These are phyloP conservation scores for Colletotrichum tamarilloi DNA, from an alignment of 2,329 filamentous ascomycete genomes.

Conservation along the genomic window DNA sequence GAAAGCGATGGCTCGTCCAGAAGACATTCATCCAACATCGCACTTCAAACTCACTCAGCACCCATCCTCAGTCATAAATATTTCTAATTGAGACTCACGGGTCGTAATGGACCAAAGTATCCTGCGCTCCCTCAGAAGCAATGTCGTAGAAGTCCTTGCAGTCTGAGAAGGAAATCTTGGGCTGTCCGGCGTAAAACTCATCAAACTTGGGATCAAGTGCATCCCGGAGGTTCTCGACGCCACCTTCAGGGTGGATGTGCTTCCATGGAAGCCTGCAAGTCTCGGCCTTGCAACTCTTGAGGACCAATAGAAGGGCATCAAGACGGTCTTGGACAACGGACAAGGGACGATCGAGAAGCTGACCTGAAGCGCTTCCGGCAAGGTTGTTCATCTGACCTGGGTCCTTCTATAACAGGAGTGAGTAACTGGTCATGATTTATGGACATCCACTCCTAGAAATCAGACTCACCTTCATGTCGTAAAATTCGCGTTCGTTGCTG, in stretches of 20 bases:
- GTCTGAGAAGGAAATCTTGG: conserved; percentile 61
- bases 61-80: not conserved
- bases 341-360: conserved; percentile 47
- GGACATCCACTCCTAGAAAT: not conserved
- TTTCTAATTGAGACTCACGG: conserved; percentile 1
- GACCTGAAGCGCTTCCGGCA: conserved; percentile 9
- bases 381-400: conserved; percentile 64
- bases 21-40: not conserved
- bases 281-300: conserved; percentile 68
- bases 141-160: conserved; percentile 69
- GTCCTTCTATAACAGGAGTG: conserved; percentile 52
- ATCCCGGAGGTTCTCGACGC: conserved; percentile 62
- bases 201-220: conserved; percentile 62
- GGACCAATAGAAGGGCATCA: conserved; percentile 68
- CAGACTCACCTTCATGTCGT: conserved; percentile 64
- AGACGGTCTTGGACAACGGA: conserved; percentile 60
- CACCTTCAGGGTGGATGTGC: conserved; percentile 63
- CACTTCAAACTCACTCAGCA: conserved; percentile 4
- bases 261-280: conserved; percentile 68
- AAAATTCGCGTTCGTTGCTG: conserved; percentile 74
- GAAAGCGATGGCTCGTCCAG: not conserved
- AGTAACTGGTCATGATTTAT: not conserved
- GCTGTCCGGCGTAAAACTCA: conserved; percentile 61
- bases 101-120: conserved; percentile 16
- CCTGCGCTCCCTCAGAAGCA: conserved; percentile 65